Percentiles rank a stretch among this genome's conserved stretches.
Evolutionary conservation across 441 rosid species (phyloP).

Genomic region (Gossypium trilobum): DNA sequence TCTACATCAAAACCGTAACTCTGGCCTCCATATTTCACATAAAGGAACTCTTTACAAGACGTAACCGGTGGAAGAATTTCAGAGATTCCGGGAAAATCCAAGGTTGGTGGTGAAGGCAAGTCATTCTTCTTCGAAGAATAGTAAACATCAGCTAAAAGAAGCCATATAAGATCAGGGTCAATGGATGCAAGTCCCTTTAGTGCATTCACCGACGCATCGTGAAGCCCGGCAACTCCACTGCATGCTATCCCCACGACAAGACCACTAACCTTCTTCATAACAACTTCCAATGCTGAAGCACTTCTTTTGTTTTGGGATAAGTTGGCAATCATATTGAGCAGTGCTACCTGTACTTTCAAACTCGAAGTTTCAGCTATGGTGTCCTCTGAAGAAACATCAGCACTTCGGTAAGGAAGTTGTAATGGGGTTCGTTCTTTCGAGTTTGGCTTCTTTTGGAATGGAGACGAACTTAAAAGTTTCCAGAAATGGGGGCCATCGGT

Average conservation of each 20-base stretch:
- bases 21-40: slow-evolving; percentile 70
- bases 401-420: slow-evolving; percentile 67
- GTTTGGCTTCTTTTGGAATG: slow-evolving; percentile 43
- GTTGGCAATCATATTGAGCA: slow-evolving; percentile 68
- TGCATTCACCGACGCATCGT: slow-evolving; percentile 60
- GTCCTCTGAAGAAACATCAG: slow-evolving; percentile 33
- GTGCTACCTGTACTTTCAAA: slow-evolving; percentile 70
- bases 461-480: slow-evolving; percentile 67
- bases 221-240: slow-evolving; percentile 57
- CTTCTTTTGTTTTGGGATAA: slow-evolving; percentile 53
- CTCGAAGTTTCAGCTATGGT: slow-evolving; percentile 60
- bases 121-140: slow-evolving; percentile 48
- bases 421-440: slow-evolving; percentile 40
- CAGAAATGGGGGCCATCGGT: slow-evolving; percentile 66
- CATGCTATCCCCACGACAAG: slow-evolving; percentile 77
- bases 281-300: slow-evolving; percentile 59
- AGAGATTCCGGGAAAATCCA: slow-evolving; percentile 40
- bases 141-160: slow-evolving; percentile 76
- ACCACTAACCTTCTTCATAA: slow-evolving; percentile 76
- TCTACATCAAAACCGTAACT: slow-evolving; percentile 65
- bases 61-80: slow-evolving; percentile 40
- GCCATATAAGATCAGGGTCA: slow-evolving; percentile 87
- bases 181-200: slow-evolving; percentile 61
- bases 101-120: slow-evolving; percentile 40
- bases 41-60: slow-evolving; percentile 45